A percentile compares a stretch with the other conserved stretches of the same genome.
Conservation (phyloP, 495 filamentous ascomycete genomes). For the Penicillium mononematosum region DNA sequence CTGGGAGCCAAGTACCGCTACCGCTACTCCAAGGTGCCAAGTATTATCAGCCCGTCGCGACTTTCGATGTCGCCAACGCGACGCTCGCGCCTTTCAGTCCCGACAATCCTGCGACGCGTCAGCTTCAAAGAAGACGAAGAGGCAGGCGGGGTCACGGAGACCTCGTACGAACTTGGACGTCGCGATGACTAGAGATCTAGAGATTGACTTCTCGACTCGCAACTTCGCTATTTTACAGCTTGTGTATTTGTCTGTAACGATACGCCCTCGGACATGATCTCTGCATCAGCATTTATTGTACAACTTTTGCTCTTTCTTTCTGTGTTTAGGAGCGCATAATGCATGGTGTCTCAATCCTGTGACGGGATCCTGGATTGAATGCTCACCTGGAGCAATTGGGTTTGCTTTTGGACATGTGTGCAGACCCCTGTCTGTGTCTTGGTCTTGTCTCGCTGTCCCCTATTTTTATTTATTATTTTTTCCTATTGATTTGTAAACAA, state of each 20-base stretch:
- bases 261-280: slow-evolving; percentile 29
- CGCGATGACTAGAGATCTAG: slow-evolving; percentile 37
- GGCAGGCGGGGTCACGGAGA: slow-evolving; percentile 34
- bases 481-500: slow-evolving; percentile 21
- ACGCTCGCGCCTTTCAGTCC: slow-evolving; percentile 36
- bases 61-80: slow-evolving; percentile 37
- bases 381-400: slow-evolving; percentile 29
- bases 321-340: slow-evolving; percentile 27
- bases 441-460: not conserved
- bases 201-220: slow-evolving; percentile 1
- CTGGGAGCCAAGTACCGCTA: slow-evolving; percentile 46
- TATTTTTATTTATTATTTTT: slow-evolving; percentile 11
- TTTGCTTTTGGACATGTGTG: slow-evolving; percentile 14
- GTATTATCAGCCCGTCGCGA: slow-evolving; percentile 28
- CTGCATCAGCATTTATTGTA: slow-evolving; percentile 33
- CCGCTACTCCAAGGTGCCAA: slow-evolving; percentile 40
- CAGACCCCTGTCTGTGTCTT: slow-evolving; percentile 1
- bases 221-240: slow-evolving; percentile 11
- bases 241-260: slow-evolving; percentile 29
- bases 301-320: slow-evolving; percentile 20
- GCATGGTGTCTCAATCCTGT: slow-evolving; percentile 30
- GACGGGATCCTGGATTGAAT: slow-evolving; percentile 28
- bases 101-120: slow-evolving; percentile 42
- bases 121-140: slow-evolving; percentile 51
- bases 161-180: slow-evolving; percentile 44